Conservation (phyloP, 2,329 filamentous ascomycete species). For the Coniochaeta sp. region DNA sequence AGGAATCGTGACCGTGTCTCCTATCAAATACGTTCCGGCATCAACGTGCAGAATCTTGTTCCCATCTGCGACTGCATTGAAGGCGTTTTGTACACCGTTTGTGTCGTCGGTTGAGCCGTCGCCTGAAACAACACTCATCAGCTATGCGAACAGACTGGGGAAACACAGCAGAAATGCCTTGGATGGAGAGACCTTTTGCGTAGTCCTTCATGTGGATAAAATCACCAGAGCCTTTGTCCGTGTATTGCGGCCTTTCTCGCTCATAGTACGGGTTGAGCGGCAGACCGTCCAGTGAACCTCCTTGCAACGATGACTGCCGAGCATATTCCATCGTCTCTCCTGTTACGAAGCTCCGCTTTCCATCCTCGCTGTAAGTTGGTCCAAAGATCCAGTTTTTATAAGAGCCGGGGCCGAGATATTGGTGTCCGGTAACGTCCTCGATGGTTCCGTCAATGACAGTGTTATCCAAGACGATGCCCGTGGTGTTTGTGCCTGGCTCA, state of each 20-base stretch:
- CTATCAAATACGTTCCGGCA: background rate
- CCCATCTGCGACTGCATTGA: background rate
- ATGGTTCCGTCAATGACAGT: background rate
- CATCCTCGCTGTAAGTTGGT: background rate
- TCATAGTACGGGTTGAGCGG: conserved; percentile 5
- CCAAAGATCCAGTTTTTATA: conserved; percentile 1
- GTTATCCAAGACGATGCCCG: background rate
- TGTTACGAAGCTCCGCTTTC: background rate
- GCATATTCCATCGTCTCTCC: background rate
- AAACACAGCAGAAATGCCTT: background rate
- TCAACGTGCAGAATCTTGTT: conserved; percentile 1
- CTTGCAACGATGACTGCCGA: background rate
- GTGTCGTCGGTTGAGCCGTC: conserved; percentile 8
- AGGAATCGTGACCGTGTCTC: conserved; percentile 19
- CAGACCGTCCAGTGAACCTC: background rate
- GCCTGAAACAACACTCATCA: conserved; percentile 5
- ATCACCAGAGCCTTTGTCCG: conserved; percentile 1
- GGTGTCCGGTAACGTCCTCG: background rate
- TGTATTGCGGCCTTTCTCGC: conserved; percentile 7
- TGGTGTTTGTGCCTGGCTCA: background rate
- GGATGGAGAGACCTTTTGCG: background rate
- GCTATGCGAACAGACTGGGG: background rate
- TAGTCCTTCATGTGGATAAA: conserved; percentile 9
- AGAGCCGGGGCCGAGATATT: background rate
- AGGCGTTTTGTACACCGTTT: conserved; percentile 2